Conservation (phyloP, 2,329 filamentous ascomycete species). For the Fusarium sp. region DNA sequence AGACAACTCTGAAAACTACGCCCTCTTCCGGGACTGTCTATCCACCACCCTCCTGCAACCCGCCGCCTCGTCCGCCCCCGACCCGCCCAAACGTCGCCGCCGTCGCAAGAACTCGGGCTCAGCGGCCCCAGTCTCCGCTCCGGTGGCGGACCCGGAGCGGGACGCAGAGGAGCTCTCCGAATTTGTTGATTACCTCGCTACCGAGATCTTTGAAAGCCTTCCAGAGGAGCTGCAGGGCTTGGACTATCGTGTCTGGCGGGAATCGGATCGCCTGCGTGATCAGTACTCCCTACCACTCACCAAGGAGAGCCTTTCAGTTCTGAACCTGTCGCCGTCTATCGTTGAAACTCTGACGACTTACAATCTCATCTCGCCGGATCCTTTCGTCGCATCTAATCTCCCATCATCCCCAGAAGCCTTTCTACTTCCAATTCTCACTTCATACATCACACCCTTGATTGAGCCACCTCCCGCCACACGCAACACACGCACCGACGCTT, state of each 20-base stretch:
- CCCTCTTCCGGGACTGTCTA: slow-evolving; percentile 80
- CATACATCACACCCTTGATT: slow-evolving; percentile 70
- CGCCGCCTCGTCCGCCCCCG: slow-evolving; percentile 58
- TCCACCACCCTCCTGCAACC: slow-evolving; percentile 76
- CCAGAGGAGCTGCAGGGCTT: slow-evolving; percentile 71
- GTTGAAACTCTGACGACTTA: slow-evolving; percentile 78
- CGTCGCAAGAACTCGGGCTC: slow-evolving; percentile 39
- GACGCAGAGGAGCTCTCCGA: slow-evolving; percentile 79
- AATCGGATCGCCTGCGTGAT: slow-evolving; percentile 58
- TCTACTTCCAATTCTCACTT: slow-evolving; percentile 71
- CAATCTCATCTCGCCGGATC: slow-evolving; percentile 64
- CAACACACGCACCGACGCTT: slow-evolving; percentile 67
- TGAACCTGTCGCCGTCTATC: slow-evolving; percentile 67
- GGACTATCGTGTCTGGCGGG: slow-evolving; percentile 66
- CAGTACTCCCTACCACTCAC: slow-evolving; percentile 71
- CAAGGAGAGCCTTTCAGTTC: slow-evolving; percentile 61
- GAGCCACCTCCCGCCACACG: slow-evolving; percentile 74
- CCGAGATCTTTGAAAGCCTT: slow-evolving; percentile 75
- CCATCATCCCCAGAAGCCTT: slow-evolving; percentile 64
- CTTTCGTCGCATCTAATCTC: slow-evolving; percentile 48
- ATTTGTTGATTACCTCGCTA: slow-evolving; percentile 83
- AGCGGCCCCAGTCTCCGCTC: slow-evolving; percentile 22
- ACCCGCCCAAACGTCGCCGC: slow-evolving; percentile 59
- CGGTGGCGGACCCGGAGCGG: slow-evolving; percentile 27
- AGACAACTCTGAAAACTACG: slow-evolving; percentile 52